Evolutionary conservation across 164 flowering plant species (phyloP).

Genomic region (Tetracentron sinense): DNA sequence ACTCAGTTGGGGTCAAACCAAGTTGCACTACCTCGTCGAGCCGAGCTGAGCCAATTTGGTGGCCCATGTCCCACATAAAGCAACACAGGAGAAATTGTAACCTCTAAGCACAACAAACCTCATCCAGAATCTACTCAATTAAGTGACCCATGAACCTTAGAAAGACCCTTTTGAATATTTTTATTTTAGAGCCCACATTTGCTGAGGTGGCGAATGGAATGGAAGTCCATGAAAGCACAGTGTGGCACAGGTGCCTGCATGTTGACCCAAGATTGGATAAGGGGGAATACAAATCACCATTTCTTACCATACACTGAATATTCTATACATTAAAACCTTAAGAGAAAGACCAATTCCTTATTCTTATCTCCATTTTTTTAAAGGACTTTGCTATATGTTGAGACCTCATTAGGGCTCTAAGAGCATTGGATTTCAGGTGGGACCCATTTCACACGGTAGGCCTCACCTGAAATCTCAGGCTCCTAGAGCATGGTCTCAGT

Average conservation of each 20-base stretch:
- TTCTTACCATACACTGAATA: conserved; percentile 51
- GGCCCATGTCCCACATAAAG: conserved; percentile 21
- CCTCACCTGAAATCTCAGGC: no score
- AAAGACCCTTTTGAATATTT: conserved; percentile 29
- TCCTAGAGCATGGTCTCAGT: no score
- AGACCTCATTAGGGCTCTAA: no score
- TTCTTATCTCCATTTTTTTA: conserved; percentile 23
- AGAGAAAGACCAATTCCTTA: conserved; percentile 26
- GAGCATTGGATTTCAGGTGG: no score
- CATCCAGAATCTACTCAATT: conserved; percentile 16
- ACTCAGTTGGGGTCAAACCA: conserved; percentile 2
- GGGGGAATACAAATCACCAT: conserved; percentile 1
- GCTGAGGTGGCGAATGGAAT: not conserved
- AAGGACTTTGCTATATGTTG: no score
- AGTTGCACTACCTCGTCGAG: not conserved
- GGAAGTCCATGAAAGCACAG: conserved; percentile 1
- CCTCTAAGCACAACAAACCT: conserved; percentile 28
- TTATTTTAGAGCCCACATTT: conserved; percentile 12
- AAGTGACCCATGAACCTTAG: conserved; percentile 17
- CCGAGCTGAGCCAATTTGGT: conserved; percentile 4
- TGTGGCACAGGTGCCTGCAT: not conserved
- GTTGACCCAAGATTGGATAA: not conserved
- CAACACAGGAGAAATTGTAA: conserved; percentile 29
- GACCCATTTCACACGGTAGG: no score
- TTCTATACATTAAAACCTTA: conserved; percentile 32